Evolutionary conservation across 2,329 filamentous ascomycete genomes (phyloP).

Genomic region (Bimuria novae-zelandiae): DNA sequence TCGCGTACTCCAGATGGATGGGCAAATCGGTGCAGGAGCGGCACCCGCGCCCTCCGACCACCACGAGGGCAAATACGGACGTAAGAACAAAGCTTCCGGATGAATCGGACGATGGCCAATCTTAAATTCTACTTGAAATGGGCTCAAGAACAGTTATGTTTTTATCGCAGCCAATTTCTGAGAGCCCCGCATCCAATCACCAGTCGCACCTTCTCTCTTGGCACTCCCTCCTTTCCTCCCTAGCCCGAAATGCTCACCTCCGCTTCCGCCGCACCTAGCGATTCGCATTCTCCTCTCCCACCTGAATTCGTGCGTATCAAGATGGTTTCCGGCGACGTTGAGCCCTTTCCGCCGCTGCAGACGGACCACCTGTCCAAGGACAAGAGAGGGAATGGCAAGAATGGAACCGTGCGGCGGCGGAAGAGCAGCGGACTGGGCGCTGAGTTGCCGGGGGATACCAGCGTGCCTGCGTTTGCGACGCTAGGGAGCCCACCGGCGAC

Average conservation of each 20-base stretch:
- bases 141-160: background rate
- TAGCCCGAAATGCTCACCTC: constrained; percentile 14
- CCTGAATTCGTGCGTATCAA: constrained; percentile 12
- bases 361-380: constrained; percentile 16
- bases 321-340: constrained; percentile 24
- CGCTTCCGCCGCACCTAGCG: constrained; percentile 5
- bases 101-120: background rate
- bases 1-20: background rate
- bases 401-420: constrained; percentile 40
- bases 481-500: constrained; percentile 28
- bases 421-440: constrained; percentile 56
- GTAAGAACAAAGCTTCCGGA: background rate
- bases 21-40: constrained; percentile 7
- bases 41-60: constrained; percentile 5
- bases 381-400: constrained; percentile 17
- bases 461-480: constrained; percentile 57
- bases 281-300: constrained; percentile 13
- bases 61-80: background rate
- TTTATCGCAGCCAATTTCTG: background rate
- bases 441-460: constrained; percentile 59
- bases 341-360: constrained; percentile 41
- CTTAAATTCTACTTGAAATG: background rate
- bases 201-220: constrained; percentile 1
- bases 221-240: constrained; percentile 15
- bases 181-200: constrained; percentile 8